Evolutionary conservation across 371 early-diverging fungal species (phyloP).

Genomic region (Mucor ambiguus): DNA sequence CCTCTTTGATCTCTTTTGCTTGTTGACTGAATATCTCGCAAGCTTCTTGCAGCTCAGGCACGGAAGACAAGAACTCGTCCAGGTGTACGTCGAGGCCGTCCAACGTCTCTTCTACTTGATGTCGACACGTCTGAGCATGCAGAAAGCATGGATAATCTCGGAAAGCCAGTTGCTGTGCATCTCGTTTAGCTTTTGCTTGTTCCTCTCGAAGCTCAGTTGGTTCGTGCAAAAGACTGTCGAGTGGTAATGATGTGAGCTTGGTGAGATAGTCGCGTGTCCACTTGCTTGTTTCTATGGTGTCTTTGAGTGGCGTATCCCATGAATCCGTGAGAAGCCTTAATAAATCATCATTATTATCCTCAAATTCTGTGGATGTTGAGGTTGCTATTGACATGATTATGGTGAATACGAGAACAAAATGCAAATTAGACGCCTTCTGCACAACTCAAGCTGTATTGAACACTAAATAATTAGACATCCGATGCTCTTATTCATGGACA

Average conservation of each 20-base stretch:
- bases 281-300: slow-evolving; percentile 23
- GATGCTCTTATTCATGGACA: background rate
- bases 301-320: slow-evolving; percentile 22
- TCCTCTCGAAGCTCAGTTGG: slow-evolving; percentile 55
- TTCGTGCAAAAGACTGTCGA: slow-evolving; percentile 60
- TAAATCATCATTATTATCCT: slow-evolving; percentile 34
- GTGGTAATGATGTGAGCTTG: slow-evolving; percentile 61
- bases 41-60: slow-evolving; percentile 58
- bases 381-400: background rate
- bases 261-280: slow-evolving; percentile 69
- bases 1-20: slow-evolving; percentile 41
- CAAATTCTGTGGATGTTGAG: slow-evolving; percentile 3
- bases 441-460: background rate
- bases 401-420: background rate
- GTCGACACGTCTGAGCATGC: slow-evolving; percentile 63
- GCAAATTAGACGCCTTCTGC: background rate
- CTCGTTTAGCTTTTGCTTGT: slow-evolving; percentile 57
- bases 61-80: slow-evolving; percentile 43
- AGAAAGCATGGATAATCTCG: slow-evolving; percentile 73
- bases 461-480: background rate
- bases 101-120: slow-evolving; percentile 57
- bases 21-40: slow-evolving; percentile 42
- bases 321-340: slow-evolving; percentile 26
- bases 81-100: slow-evolving; percentile 56
- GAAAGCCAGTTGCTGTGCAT: slow-evolving; percentile 72